Evolutionary conservation across 2,329 filamentous ascomycete species (phyloP).

Genomic region (Diaporthe citrichinensis): DNA sequence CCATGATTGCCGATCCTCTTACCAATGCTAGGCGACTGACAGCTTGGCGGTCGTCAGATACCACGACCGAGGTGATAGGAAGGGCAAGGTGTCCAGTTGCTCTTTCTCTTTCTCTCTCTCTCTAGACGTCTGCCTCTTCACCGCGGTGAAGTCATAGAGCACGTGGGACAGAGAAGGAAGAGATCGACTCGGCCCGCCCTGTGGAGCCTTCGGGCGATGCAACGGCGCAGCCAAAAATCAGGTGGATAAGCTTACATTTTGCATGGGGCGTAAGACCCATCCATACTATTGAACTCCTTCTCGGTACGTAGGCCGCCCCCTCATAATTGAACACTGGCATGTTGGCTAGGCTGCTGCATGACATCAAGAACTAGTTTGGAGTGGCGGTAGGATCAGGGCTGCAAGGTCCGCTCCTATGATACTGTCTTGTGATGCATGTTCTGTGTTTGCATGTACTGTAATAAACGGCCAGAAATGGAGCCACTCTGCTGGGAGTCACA

Average conservation of each 20-base stretch:
- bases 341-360: background rate
- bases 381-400: background rate
- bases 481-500: too few species aligned
- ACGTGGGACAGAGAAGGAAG: background rate
- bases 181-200: background rate
- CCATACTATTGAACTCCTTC: background rate
- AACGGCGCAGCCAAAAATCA: background rate
- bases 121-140: background rate
- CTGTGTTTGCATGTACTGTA: background rate
- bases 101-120: background rate
- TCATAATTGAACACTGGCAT: background rate
- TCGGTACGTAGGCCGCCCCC: background rate
- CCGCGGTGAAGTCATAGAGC: background rate
- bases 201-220: background rate
- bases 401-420: background rate
- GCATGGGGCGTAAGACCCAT: background rate
- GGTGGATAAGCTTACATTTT: conserved; percentile 14
- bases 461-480: rapidly evolving
- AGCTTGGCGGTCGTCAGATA: background rate
- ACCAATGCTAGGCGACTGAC: background rate
- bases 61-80: background rate
- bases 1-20: background rate
- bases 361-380: background rate
- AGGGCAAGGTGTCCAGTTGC: background rate
- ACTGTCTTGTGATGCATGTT: background rate